Evolutionary conservation across 164 flowering plant species (phyloP), one percentile per base, ranked within the genome.

Genomic region (Vitis cinerea): DNA sequence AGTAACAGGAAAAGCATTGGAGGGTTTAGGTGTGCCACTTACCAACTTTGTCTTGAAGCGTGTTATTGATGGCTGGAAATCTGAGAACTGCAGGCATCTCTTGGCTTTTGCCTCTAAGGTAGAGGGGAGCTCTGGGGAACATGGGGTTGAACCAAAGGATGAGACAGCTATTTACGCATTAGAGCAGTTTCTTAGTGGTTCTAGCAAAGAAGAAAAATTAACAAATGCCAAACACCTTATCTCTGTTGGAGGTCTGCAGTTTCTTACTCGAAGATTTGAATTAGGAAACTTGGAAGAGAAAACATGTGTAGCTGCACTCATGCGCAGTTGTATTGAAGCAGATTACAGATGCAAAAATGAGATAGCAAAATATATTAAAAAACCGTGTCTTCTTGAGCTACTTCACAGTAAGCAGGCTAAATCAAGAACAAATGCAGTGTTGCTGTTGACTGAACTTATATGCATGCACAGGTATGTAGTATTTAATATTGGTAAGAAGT

Each of bases 191-290:
- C 83, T 89, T 29, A 70, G 79, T 58, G 54, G 69, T 76, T 79
- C 71, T 64, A 78, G 73, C 50, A 57, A 67, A 23, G 86, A 82
- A 31, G 90, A 85, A 64, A 78, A 76, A 74, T 59, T 65, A 48
- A 70, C 31, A 51, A 80, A 83, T 83, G 82, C 83, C 60, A 82
- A 77, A 60, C 77, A 78, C 55, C 74, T 89, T 60, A 72, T 87
- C 8, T 84, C 90, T 55, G 76, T 85, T 58, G 92, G 93, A 68
- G 90, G 87, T 52, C 71, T 91, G 80, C 75, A 80, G 61, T 86
- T 81, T 75, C 86, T 87, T 15, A 44, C 84, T 31, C 76, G 61
- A 48, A 75, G 86, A 72, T 84, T 91, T 78, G 81, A 83, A 67
- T 70, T 58, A 31, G 90, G 86, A 61, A 78, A 74, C 48, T 37